Evolutionary conservation across 768 basidiomycete genomes (phyloP), one percentile per base, ranked within the genome.

Genomic region (Paxillus involutus): DNA sequence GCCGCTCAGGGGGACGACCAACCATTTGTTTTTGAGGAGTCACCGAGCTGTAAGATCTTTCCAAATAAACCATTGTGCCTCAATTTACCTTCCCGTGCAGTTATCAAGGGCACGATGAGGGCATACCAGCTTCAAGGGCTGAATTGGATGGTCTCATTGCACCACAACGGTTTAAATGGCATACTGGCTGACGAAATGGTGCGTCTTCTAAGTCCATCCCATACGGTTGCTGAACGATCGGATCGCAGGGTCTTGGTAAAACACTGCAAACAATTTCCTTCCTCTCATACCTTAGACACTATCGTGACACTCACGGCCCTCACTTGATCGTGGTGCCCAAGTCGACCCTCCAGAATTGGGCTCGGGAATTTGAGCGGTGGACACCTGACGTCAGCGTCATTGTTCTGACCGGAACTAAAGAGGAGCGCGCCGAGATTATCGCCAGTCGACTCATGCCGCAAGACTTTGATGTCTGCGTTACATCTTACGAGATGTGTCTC

Each of bases 311-410:
- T 51, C 57, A 72, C 16, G 95, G 97, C 2, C 94, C 93, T 4
- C 96, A 98, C 70, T 83, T 98, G 21, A 84, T 99, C 64, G 91
- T 98, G 54, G 97, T 98, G 6, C 97, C 97, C n/a, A 98, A 98
- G 72, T 95, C 94, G 2, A 99, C 96, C 0, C 77, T 98, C 24
- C 92, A 98, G 69, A 99, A 98, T 68, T 99, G 97, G 97, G 75
- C 81, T 16, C 86, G 97, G 60, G 97, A 99, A 73, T 94, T 99
- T 60, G 83, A 80, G 57, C 81, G 79, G 57, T 98, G 97, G 97
- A 87, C 91, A 0, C 89, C 93, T 0, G 91, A 93, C 52, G 86
- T 97, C 73, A 88, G 84, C 53, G 81, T 89, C 14, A 80, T 91
- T 46, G 72, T 92, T 11, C 75, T 98, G 12, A 88, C 92, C 6